phyloP scores from a whole-genome alignment of 352 stramenopile genomes.

The Pythium periplocum region DNA sequence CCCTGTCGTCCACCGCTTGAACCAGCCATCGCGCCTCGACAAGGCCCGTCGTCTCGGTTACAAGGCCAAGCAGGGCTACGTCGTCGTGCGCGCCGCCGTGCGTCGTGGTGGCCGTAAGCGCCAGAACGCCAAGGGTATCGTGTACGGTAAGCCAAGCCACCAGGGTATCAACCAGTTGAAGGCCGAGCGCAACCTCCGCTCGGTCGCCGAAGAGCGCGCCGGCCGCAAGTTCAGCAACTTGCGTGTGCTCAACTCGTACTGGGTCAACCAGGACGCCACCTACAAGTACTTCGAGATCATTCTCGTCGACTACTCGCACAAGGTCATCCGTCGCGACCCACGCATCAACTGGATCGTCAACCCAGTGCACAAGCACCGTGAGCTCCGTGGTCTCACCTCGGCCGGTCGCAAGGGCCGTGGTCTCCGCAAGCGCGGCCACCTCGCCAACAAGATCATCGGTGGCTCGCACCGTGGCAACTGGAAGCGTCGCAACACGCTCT shows the following conservation, averaged over 20 bases:
- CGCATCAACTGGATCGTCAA: constrained; percentile 99
- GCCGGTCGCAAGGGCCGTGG: constrained; percentile 96
- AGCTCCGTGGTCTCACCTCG: constrained; percentile 98
- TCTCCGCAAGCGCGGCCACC: constrained; percentile 97
- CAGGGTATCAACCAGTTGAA: constrained; percentile 99
- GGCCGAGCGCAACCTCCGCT: constrained; percentile 97
- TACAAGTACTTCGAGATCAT: constrained; percentile 99
- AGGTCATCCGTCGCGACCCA: constrained; percentile 97
- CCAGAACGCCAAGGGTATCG: constrained; percentile 99
- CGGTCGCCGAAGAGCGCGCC: constrained; percentile 97
- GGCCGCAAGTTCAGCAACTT: constrained; percentile 98
- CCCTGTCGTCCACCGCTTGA: constrained; percentile 94
- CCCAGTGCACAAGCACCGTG: constrained; percentile 98
- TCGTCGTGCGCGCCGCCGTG: constrained; percentile 96
- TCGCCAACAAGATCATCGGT: constrained; percentile 99
- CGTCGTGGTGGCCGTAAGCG: constrained; percentile 98
- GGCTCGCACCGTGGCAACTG: constrained; percentile 96
- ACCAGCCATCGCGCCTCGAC: constrained; percentile 95
- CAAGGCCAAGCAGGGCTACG: constrained; percentile 99
- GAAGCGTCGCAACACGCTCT: constrained; percentile 98
- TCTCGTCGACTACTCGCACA: constrained; percentile 97
- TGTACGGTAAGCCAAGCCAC: constrained; percentile 99
- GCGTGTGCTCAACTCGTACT: constrained; percentile 99
- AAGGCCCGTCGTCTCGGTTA: constrained; percentile 99
- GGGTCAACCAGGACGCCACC: constrained; percentile 99